Conservation (phyloP, 1,284 basidiomycete genomes). For the Meira nashicola region DNA sequence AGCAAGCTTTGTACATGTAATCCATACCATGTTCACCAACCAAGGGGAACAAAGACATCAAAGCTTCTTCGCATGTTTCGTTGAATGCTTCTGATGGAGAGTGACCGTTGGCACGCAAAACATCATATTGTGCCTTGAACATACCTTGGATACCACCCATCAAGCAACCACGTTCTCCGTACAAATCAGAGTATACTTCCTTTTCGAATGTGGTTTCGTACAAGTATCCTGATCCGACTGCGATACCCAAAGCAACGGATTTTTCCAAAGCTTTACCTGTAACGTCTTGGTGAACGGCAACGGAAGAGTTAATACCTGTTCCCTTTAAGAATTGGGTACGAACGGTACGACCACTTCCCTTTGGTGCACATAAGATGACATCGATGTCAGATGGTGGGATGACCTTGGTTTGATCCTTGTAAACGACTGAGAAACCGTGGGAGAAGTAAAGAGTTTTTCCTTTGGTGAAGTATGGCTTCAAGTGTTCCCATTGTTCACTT, state of each 20-base stretch:
- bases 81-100: conserved; percentile 98
- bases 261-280: conserved; percentile 97
- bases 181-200: conserved; percentile 98
- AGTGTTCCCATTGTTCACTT: conserved; percentile 81
- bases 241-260: conserved; percentile 90
- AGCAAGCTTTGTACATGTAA: conserved; percentile 95
- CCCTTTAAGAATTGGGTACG: conserved; percentile 99
- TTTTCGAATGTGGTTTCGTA: conserved; percentile 99
- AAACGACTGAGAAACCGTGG: conserved; percentile 98
- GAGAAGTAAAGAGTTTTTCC: conserved; percentile 99
- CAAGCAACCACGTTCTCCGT: conserved; percentile 98
- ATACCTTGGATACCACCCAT: conserved; percentile 99
- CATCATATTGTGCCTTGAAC: conserved; percentile 98
- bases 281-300: conserved; percentile 84
- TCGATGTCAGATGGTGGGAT: conserved; percentile 88
- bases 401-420: conserved; percentile 94
- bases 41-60: conserved; percentile 94
- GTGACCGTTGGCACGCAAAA: conserved; percentile 97
- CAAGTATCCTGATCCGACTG: conserved; percentile 89
- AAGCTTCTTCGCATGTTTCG: conserved; percentile 69
- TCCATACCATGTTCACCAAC: conserved; percentile 97
- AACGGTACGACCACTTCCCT: conserved; percentile 97
- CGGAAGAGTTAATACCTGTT: conserved; percentile 86
- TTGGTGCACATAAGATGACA: conserved; percentile 97
- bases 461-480: conserved; percentile 86